A percentile compares a stretch with the other conserved stretches of the same genome.
Conservation (phyloP, 1,284 basidiomycete species). For the Vanrija humicola region DNA sequence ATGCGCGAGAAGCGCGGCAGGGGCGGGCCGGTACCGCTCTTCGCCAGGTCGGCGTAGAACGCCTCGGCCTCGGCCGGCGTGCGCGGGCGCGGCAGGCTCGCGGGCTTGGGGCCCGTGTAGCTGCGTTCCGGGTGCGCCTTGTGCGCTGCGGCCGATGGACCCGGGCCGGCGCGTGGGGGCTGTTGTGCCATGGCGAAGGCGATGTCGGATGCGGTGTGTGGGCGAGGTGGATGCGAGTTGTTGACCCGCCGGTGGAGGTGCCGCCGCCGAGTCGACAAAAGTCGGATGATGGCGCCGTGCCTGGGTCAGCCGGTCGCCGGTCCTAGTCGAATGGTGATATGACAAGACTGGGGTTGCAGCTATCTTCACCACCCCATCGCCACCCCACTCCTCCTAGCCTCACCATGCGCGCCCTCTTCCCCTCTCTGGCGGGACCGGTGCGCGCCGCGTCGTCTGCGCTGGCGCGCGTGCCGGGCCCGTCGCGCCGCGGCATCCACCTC, state of each 20-base stretch:
- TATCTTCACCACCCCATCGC: too few relatives aligned
- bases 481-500: too few relatives aligned
- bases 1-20: conserved; percentile 1
- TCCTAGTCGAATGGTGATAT: too few relatives aligned
- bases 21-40: conserved; percentile 1
- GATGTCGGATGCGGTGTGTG: too few relatives aligned
- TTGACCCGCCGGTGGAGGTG: neutral
- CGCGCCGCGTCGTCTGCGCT: too few relatives aligned
- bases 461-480: too few relatives aligned
- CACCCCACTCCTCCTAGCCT: too few relatives aligned
- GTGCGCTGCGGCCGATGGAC: neutral
- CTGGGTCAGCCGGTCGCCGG: neutral
- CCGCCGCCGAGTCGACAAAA: conserved; percentile 6
- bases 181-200: neutral
- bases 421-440: too few relatives aligned
- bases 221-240: too few relatives aligned
- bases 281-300: conserved; percentile 16
- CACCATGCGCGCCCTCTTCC: too few relatives aligned
- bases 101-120: conserved; percentile 8
- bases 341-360: too few relatives aligned
- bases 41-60: conserved; percentile 5
- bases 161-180: neutral
- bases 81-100: neutral
- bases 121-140: conserved; percentile 10
- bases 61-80: conserved; percentile 1